phyloP scores from a whole-genome alignment of 2,329 filamentous ascomycete species.

The Colletotrichum sp. region DNA sequence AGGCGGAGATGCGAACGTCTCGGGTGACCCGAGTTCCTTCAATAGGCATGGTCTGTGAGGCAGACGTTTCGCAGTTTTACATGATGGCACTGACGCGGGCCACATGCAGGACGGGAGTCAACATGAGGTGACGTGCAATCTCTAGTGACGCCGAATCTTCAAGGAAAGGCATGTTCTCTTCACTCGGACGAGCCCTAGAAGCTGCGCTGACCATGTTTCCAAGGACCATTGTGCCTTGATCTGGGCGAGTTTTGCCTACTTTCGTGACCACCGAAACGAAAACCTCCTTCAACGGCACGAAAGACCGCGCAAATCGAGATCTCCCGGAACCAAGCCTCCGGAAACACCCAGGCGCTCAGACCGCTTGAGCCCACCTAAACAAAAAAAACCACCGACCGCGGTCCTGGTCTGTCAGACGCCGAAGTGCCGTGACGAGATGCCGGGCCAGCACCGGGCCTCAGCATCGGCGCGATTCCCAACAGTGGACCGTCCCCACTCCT shows the following conservation, averaged over 20 bases:
- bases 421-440: not conserved
- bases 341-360: not conserved
- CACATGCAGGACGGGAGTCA: not conserved
- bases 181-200: not conserved
- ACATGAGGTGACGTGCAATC: not conserved
- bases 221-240: not conserved
- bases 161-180: not conserved
- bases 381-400: not conserved
- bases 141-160: not conserved
- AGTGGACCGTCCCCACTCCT: slow-evolving; percentile 1
- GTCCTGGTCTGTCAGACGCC: not conserved
- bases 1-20: not conserved
- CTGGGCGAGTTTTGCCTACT: not conserved
- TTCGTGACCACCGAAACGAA: not conserved
- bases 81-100: not conserved
- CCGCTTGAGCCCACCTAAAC: not conserved
- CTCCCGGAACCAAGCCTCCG: not conserved
- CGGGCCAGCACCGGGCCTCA: not conserved
- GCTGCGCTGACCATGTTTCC: not conserved
- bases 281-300: not conserved
- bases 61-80: not conserved
- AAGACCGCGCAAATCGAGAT: not conserved
- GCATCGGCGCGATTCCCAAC: not conserved
- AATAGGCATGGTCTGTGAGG: not conserved
- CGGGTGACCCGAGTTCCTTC: not conserved